Evolutionary conservation across 192 early-diverging fungal genomes (phyloP).

Genomic region (Coemansia sp.): DNA sequence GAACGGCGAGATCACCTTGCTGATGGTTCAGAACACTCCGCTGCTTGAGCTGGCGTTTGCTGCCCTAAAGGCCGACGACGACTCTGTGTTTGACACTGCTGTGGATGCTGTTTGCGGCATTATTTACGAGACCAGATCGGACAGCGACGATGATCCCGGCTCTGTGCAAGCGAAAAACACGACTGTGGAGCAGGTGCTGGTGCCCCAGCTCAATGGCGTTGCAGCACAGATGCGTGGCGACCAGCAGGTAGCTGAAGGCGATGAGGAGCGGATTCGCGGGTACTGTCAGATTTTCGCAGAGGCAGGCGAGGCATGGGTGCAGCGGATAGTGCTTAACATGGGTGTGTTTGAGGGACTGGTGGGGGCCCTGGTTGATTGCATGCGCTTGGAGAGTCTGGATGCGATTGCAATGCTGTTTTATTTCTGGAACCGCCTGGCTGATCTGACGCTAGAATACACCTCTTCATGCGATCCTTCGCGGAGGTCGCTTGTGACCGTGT

Average conservation of each 20-base stretch:
- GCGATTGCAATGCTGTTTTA: conserved; percentile 87
- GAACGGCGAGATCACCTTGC: conserved; percentile 73
- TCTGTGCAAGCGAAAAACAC: conserved; percentile 59
- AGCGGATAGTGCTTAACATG: conserved; percentile 67
- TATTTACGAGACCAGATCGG: conserved; percentile 64
- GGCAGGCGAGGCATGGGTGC: conserved; percentile 85
- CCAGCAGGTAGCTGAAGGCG: conserved; percentile 62
- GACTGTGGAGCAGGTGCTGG: conserved; percentile 63
- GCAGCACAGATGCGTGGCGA: conserved; percentile 38
- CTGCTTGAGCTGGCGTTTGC: conserved; percentile 73
- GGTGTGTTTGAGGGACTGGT: conserved; percentile 74
- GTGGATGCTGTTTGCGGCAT: conserved; percentile 84
- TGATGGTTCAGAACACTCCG: conserved; percentile 62
- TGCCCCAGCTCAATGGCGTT: conserved; percentile 51
- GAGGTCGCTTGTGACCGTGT: conserved; percentile 65
- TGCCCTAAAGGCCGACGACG: conserved; percentile 62
- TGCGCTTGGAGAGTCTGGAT: conserved; percentile 76
- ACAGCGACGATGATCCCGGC: conserved; percentile 51
- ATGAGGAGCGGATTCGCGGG: conserved; percentile 77
- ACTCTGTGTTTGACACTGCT: conserved; percentile 72
- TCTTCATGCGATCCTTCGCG: conserved; percentile 54
- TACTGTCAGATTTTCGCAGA: conserved; percentile 86
- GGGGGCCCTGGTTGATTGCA: conserved; percentile 79
- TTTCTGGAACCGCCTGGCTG: conserved; percentile 84
- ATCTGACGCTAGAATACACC: conserved; percentile 56